These are phyloP conservation scores for Pulveroboletus sp. DNA, from an alignment of 768 basidiomycete genomes.

Conservation along the genomic window DNA sequence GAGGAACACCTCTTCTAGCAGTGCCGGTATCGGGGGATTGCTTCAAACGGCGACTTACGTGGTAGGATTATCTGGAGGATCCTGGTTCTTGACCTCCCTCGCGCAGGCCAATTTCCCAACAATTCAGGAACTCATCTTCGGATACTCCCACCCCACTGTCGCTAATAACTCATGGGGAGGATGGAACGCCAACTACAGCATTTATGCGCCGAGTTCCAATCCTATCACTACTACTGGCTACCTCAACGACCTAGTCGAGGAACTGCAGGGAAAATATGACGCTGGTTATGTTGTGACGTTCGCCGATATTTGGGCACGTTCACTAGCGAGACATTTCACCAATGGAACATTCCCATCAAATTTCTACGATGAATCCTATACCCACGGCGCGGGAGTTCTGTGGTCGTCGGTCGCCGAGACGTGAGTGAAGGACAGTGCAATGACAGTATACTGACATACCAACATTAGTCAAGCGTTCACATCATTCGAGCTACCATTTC, in stretches of 20 bases:
- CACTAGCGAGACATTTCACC: conserved; percentile 34
- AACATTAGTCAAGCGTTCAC: conserved; percentile 29
- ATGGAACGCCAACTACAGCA: conserved; percentile 28
- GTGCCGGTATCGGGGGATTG: conserved; percentile 44
- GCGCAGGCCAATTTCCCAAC: conserved; percentile 38
- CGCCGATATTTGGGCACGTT: conserved; percentile 25
- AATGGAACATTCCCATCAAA: conserved; percentile 34
- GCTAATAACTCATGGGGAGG: conserved; percentile 28
- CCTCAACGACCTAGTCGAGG: conserved; percentile 18
- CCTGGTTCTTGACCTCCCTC: conserved; percentile 38
- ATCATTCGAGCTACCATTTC: conserved; percentile 35
- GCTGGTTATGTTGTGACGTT: conserved; percentile 31
- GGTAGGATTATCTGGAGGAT: conserved; percentile 45
- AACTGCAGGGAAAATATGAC: conserved; percentile 27
- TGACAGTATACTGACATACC: background rate
- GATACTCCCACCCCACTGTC: conserved; percentile 16
- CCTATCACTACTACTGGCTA: conserved; percentile 13
- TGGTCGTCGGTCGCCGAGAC: conserved; percentile 32
- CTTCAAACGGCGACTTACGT: conserved; percentile 51
- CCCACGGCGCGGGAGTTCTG: conserved; percentile 33
- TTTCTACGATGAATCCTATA: conserved; percentile 25
- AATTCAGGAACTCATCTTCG: conserved; percentile 36
- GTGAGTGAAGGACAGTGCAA: conserved; percentile 20
- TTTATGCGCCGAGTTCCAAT: conserved; percentile 18
- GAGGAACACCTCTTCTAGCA: conserved; percentile 39